Conservation (phyloP, 2,329 filamentous ascomycete species). For the Hymenoscyphus fructigenus region DNA sequence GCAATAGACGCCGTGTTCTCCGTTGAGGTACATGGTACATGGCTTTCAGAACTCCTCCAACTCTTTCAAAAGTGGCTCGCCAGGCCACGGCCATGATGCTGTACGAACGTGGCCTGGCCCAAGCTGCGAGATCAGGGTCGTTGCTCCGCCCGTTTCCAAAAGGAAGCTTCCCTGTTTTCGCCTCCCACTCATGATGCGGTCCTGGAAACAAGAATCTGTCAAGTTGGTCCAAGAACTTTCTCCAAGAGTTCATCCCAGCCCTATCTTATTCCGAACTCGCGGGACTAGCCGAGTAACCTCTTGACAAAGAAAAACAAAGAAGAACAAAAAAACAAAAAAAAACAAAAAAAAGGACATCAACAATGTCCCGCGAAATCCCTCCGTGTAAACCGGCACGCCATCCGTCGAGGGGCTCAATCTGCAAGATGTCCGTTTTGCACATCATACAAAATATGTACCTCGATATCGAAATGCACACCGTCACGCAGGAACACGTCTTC, state of each 20-base stretch:
- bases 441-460: constrained; percentile 11
- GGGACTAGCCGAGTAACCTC: neutral
- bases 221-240: no score
- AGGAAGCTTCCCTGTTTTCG: neutral
- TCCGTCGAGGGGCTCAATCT: neutral
- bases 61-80: no score
- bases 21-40: neutral
- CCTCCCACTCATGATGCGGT: neutral
- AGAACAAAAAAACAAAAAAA: no score
- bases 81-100: neutral
- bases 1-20: constrained; percentile 6
- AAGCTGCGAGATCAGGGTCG: neutral
- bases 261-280: neutral
- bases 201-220: neutral
- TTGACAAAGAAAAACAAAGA: no score
- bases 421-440: constrained; percentile 8
- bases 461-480: constrained; percentile 9
- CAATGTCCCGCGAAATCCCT: neutral
- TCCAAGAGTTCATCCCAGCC: neutral
- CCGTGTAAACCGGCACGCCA: neutral
- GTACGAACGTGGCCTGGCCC: neutral
- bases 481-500: constrained; percentile 15
- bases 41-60: neutral
- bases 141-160: constrained; percentile 4
- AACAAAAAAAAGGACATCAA: neutral